Base-by-base conservation (phyloP, 2,329 filamentous ascomycete species). In the Sordariomycetes sp. region DNA sequence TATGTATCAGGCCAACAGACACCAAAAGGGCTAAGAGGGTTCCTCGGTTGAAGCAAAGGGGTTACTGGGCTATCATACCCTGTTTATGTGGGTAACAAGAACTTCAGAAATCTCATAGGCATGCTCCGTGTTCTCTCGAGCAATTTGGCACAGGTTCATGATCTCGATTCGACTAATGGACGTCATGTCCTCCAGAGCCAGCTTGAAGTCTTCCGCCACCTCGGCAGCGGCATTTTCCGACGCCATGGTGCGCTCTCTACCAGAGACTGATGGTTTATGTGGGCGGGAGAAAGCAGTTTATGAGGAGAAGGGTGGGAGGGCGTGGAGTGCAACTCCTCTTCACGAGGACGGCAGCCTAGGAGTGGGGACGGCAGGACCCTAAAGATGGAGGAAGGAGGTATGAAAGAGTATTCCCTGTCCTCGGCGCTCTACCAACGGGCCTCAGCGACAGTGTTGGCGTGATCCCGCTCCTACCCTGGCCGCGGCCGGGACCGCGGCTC, bases 91-190 rank as follows among this genome's bases (percentile, higher is more conserved):
- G 63, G 92, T 88, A 71, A 96, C 89, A 65, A 99, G 76, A 54
- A 90, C 90, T 67, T 90, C 85, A 20, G 94, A 92, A 67, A 99
- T 97, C 63, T 89, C 90, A 71, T 95, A 84, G 40, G 94, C 94
- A 77, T 97, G 89, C 73, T 96, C 91, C 64, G 92, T 97, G 68
- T 96, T 96, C 73, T 99, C 94, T 72, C 95, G 90, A 60, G 94
- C 94, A 74, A 99, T 97, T 71, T 96, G 86, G 62, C 94, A 99
- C 74, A 99, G 76, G 74, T 95, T 97, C 79, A 89, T 93, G 72
- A 99, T 99, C 74, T 97, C 93, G 73, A 90, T 90, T 69, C 91
- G 87, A 74, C 90, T 90, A 75, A 97, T 97, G 70, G 86, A 82
- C 64, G 88, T 89, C 67, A 99, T 80, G 72, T 97, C 93, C 75